Conservation (phyloP, 352 stramenopile species). For the Phytophthora brassicae region DNA sequence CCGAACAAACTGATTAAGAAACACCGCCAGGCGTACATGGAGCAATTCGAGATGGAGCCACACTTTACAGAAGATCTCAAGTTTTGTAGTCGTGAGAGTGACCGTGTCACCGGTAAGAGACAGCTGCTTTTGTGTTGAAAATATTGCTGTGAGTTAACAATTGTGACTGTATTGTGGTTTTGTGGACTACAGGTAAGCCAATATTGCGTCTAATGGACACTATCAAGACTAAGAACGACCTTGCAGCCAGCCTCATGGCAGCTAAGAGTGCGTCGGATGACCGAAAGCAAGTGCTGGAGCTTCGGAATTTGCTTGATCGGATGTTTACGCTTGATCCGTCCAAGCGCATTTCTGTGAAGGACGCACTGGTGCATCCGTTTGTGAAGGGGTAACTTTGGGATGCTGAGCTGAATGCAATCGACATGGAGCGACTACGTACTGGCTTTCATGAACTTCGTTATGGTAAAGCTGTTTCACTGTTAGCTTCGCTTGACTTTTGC, state of each 20-base stretch:
- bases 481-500: background rate
- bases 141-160: background rate
- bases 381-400: constrained; percentile 38
- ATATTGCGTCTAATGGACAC: constrained; percentile 73
- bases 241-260: constrained; percentile 51
- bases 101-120: constrained; percentile 76
- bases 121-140: background rate
- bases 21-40: constrained; percentile 73
- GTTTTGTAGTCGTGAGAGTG: constrained; percentile 81
- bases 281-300: constrained; percentile 59
- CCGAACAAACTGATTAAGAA: constrained; percentile 87
- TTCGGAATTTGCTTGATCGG: constrained; percentile 76
- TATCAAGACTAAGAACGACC: constrained; percentile 64
- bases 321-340: constrained; percentile 83
- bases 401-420: background rate
- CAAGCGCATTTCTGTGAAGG: constrained; percentile 74
- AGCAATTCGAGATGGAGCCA: constrained; percentile 84
- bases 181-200: constrained; percentile 49
- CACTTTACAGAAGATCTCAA: constrained; percentile 88
- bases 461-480: background rate
- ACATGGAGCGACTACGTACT: background rate
- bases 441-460: background rate
- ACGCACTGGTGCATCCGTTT: constrained; percentile 84
- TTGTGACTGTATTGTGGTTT: background rate
- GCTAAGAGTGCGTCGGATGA: constrained; percentile 73